phyloP scores from a whole-genome alignment of 768 basidiomycete genomes.

The Trametes elegans region DNA sequence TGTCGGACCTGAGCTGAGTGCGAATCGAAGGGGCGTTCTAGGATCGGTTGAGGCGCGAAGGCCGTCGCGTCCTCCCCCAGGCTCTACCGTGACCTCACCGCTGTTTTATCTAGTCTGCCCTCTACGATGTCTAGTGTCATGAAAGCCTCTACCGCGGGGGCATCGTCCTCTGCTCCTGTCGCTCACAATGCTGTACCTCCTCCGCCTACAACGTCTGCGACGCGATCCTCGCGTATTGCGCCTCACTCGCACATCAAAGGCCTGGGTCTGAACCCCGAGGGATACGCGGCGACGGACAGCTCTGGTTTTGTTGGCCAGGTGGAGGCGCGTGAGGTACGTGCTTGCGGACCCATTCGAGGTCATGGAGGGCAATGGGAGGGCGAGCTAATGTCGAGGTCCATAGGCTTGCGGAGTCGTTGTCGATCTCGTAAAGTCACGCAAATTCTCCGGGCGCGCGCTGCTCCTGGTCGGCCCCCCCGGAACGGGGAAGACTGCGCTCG shows the following conservation, averaged over 20 bases:
- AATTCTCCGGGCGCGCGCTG: conserved; percentile 91
- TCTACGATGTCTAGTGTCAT: conserved; percentile 20
- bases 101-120: neutral
- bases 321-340: conserved; percentile 81
- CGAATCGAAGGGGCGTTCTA: too few species aligned
- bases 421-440: conserved; percentile 85
- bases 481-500: conserved; percentile 97
- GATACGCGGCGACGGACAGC: conserved; percentile 64
- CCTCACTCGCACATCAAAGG: conserved; percentile 98
- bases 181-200: conserved; percentile 71
- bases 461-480: conserved; percentile 94
- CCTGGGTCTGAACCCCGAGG: conserved; percentile 84
- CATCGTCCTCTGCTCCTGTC: conserved; percentile 32
- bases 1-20: neutral
- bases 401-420: conserved; percentile 92
- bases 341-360: neutral
- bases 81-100: neutral
- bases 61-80: neutral
- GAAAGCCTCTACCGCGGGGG: conserved; percentile 20
- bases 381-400: neutral
- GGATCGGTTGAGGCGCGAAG: conserved; percentile 1
- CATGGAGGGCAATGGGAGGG: neutral
- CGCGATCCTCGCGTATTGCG: conserved; percentile 76
- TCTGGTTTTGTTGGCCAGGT: conserved; percentile 92
- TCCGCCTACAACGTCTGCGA: conserved; percentile 57